Conservation (phyloP, 2,329 filamentous ascomycete species). For the Paramyrothecium roridum region DNA sequence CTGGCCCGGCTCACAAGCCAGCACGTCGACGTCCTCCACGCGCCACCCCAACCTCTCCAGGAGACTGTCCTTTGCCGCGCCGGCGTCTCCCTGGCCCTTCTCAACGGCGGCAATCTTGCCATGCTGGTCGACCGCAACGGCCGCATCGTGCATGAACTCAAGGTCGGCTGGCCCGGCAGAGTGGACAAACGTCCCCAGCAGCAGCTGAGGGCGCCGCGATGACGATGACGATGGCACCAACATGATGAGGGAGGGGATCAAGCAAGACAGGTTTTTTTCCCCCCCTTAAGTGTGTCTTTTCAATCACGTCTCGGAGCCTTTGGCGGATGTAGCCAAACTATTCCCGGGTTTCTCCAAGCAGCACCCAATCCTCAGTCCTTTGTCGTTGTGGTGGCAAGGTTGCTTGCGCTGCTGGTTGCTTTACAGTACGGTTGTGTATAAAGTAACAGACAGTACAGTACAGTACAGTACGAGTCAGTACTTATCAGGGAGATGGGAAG, state of each 20-base stretch:
- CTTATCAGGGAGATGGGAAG: too few relatives aligned
- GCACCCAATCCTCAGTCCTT: too few relatives aligned
- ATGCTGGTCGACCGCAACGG: slow-evolving; percentile 44
- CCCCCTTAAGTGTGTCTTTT: background rate
- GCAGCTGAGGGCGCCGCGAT: slow-evolving; percentile 29
- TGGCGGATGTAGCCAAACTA: too few relatives aligned
- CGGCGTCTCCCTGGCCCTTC: slow-evolving; percentile 24
- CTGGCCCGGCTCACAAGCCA: slow-evolving; percentile 42
- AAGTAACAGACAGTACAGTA: too few relatives aligned
- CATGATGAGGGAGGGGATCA: background rate
- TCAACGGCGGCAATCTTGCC: slow-evolving; percentile 51
- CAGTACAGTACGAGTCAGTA: too few relatives aligned
- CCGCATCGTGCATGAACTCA: slow-evolving; percentile 47
- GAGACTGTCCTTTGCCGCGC: slow-evolving; percentile 26
- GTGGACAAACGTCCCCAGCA: slow-evolving; percentile 55
- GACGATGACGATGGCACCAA: background rate
- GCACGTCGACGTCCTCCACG: slow-evolving; percentile 31
- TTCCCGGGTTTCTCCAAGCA: too few relatives aligned
- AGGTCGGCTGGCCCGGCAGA: slow-evolving; percentile 44
- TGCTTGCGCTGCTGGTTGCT: too few relatives aligned
- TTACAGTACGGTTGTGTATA: too few relatives aligned
- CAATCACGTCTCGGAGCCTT: background rate
- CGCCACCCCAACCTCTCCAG: slow-evolving; percentile 44
- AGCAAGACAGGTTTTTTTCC: background rate
- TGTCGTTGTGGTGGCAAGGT: too few relatives aligned